Percentiles rank a stretch among this genome's conserved stretches.
These are phyloP conservation scores for Peterozyma xylosa DNA, from an alignment of 805 yeast species.

Conservation along the genomic window DNA sequence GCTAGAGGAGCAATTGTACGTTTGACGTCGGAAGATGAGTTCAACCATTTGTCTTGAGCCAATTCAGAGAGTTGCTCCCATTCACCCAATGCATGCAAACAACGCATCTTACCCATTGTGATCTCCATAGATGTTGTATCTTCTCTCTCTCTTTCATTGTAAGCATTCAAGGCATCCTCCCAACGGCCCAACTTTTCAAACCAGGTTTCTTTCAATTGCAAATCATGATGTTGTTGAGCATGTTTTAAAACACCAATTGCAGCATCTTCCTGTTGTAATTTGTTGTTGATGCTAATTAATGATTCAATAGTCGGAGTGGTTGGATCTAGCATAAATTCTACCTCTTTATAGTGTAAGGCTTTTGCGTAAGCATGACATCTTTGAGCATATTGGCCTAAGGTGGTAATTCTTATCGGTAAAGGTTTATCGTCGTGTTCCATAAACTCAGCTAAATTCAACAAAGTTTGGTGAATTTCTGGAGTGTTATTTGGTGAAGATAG, in stretches of 20 bases:
- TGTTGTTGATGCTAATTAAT: conserved; percentile 86
- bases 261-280: conserved; percentile 93
- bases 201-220: conserved; percentile 95
- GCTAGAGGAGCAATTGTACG: conserved; percentile 93
- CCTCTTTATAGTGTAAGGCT: conserved; percentile 91
- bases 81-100: conserved; percentile 96
- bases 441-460: conserved; percentile 86
- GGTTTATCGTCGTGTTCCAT: conserved; percentile 98
- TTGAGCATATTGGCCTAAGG: conserved; percentile 88
- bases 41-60: conserved; percentile 81
- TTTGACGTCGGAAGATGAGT: conserved; percentile 62
- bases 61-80: conserved; percentile 89
- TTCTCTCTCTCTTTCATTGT: conserved; percentile 63
- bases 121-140: conserved; percentile 75
- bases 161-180: conserved; percentile 95
- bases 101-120: conserved; percentile 96
- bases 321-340: conserved; percentile 91
- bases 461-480: conserved; percentile 89
- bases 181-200: conserved; percentile 93
- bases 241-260: conserved; percentile 95
- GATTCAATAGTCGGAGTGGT: conserved; percentile 88
- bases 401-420: conserved; percentile 82
- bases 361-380: conserved; percentile 97
- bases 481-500: conserved; percentile 86
- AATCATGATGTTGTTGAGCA: conserved; percentile 84